phyloP scores from a whole-genome alignment of 2,329 filamentous ascomycete species.

The Aaosphaeria pasadenensis region DNA sequence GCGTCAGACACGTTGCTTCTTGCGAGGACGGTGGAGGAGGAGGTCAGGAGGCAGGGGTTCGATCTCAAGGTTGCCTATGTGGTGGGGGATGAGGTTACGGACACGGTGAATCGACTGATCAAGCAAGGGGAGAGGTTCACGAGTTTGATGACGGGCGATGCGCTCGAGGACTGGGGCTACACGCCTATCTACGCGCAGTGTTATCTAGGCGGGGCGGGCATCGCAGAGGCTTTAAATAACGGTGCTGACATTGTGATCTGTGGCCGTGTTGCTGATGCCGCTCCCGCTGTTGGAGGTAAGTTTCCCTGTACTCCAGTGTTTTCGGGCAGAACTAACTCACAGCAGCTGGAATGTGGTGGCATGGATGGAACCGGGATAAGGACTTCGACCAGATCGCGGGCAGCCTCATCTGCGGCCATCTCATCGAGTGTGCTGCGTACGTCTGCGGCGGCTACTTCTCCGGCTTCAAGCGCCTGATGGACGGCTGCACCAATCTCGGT shows the following conservation, averaged over 20 bases:
- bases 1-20: conserved; percentile 18
- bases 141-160: conserved; percentile 32
- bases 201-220: conserved; percentile 42
- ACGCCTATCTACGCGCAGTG: conserved; percentile 23
- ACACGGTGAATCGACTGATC: conserved; percentile 25
- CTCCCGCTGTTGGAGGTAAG: conserved; percentile 39
- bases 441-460: conserved; percentile 52
- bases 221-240: conserved; percentile 35
- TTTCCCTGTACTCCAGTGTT: neutral
- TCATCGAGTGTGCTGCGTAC: conserved; percentile 56
- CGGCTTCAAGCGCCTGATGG: conserved; percentile 40
- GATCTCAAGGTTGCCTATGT: conserved; percentile 29
- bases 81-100: conserved; percentile 39
- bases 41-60: conserved; percentile 11
- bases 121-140: conserved; percentile 30
- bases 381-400: conserved; percentile 51
- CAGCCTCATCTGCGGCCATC: conserved; percentile 50
- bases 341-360: conserved; percentile 42
- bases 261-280: conserved; percentile 41
- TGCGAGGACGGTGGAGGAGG: conserved; percentile 7
- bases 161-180: conserved; percentile 26
- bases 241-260: conserved; percentile 43
- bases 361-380: conserved; percentile 36
- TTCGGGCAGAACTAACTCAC: conserved; percentile 23
- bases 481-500: conserved; percentile 33